Conservation (phyloP, 768 basidiomycete species). For the Termitomyces bulborhizus region DNA sequence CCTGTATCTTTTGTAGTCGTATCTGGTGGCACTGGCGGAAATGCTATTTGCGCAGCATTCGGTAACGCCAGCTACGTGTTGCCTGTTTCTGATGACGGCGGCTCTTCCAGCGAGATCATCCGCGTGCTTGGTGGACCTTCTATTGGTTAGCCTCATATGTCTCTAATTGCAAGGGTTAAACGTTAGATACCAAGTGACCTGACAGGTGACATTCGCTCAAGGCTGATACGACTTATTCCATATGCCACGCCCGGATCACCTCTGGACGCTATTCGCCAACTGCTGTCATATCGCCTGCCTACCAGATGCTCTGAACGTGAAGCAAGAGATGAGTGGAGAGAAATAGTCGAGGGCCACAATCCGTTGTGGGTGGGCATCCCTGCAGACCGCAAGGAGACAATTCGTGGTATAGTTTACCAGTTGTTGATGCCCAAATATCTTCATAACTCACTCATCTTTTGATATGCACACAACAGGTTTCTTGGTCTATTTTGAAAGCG, state of each 20-base stretch:
- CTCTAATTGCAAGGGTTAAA: neutral
- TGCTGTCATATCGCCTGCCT: conserved; percentile 80
- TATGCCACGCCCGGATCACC: conserved; percentile 50
- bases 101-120: conserved; percentile 92
- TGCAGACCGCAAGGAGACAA: conserved; percentile 84
- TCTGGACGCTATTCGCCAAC: conserved; percentile 63
- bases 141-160: conserved; percentile 44
- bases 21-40: conserved; percentile 93
- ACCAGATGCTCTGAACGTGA: conserved; percentile 59
- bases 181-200: neutral
- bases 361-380: conserved; percentile 81
- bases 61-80: conserved; percentile 73
- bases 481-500: conserved; percentile 87
- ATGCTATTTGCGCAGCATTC: conserved; percentile 86
- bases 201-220: conserved; percentile 81
- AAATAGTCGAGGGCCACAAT: conserved; percentile 86
- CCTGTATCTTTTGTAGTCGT: conserved; percentile 61
- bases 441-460: neutral
- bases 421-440: neutral
- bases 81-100: conserved; percentile 94
- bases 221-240: conserved; percentile 85
- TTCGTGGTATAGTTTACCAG: conserved; percentile 52
- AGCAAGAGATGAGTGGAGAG: conserved; percentile 87
- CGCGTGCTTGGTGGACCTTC: conserved; percentile 86
- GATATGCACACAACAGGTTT: conserved; percentile 52